phyloP scores from a whole-genome alignment of 768 basidiomycete species.

The Trametes meyenii region DNA sequence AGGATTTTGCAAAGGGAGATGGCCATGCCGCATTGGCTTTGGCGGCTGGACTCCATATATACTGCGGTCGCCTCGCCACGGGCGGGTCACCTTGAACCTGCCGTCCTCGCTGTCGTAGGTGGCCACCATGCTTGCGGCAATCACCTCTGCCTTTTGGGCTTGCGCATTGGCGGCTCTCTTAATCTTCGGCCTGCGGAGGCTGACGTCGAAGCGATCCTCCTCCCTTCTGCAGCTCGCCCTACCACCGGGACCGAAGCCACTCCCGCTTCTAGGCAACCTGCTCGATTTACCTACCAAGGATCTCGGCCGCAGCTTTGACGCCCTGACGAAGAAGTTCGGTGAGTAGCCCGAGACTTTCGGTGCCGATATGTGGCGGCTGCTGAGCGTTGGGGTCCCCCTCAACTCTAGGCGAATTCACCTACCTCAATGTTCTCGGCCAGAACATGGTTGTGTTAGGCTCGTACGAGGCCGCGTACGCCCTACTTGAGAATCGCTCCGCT shows the following conservation, averaged over 20 bases:
- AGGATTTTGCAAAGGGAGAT: not conserved
- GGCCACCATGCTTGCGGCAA: not conserved
- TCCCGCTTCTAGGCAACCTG: slow-evolving; percentile 31
- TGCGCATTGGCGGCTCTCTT: not conserved
- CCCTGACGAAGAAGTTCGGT: slow-evolving; percentile 8
- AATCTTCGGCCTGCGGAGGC: not conserved
- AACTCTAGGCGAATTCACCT: slow-evolving; percentile 26
- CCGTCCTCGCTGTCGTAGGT: too few relatives aligned
- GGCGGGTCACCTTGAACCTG: not conserved
- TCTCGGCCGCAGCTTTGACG: slow-evolving; percentile 8
- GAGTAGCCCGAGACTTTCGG: not conserved
- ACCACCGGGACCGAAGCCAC: slow-evolving; percentile 32
- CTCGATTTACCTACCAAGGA: slow-evolving; percentile 28
- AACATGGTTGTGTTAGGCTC: slow-evolving; percentile 28
- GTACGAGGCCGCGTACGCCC: slow-evolving; percentile 19
- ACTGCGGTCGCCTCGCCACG: not conserved
- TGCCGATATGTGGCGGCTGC: not conserved
- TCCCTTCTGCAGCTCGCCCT: not conserved
- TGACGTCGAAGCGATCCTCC: not conserved
- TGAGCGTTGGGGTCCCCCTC: not conserved
- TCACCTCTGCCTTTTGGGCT: not conserved
- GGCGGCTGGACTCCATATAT: not conserved
- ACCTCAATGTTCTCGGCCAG: slow-evolving; percentile 25
- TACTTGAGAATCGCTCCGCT: slow-evolving; percentile 28
- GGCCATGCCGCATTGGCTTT: not conserved